Evolutionary conservation across 495 filamentous ascomycete genomes (phyloP).

Genomic region (Podospora tetraspora): DNA sequence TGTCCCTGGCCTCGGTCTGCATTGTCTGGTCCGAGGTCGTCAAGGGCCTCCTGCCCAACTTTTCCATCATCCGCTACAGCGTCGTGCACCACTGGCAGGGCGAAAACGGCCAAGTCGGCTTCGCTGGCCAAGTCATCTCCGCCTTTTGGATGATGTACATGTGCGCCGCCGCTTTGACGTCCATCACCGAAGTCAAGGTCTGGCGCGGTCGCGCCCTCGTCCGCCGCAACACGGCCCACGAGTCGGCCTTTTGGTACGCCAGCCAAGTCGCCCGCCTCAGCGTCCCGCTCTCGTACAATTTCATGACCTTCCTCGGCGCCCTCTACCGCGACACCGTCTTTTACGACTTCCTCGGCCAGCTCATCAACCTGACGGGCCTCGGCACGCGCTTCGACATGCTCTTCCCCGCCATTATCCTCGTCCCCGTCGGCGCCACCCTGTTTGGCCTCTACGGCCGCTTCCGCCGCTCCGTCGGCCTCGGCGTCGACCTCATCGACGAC

Average conservation of each 20-base stretch:
- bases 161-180: constrained; percentile 73
- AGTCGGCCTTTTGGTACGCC: constrained; percentile 92
- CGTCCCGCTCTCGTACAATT: constrained; percentile 91
- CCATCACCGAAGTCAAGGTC: constrained; percentile 82
- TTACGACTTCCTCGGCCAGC: constrained; percentile 75
- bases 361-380: constrained; percentile 79
- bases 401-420: constrained; percentile 78
- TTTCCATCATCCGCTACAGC: constrained; percentile 79
- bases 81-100: constrained; percentile 70
- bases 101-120: constrained; percentile 64
- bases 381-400: constrained; percentile 80
- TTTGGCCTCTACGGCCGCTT: constrained; percentile 84
- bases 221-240: constrained; percentile 79
- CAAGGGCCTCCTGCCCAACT: constrained; percentile 64
- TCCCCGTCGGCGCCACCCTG: constrained; percentile 75
- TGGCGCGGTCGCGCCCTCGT: constrained; percentile 94
- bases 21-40: constrained; percentile 91
- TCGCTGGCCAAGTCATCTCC: constrained; percentile 77
- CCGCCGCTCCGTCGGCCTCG: constrained; percentile 73
- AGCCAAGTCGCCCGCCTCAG: constrained; percentile 83
- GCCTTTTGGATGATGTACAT: constrained; percentile 91
- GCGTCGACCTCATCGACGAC: constrained; percentile 68
- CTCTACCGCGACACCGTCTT: constrained; percentile 71
- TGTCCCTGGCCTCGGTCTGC: constrained; percentile 68
- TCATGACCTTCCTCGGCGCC: constrained; percentile 76